These are phyloP conservation scores for Coccomyxa subellipsoidea DNA, from an alignment of 163 green algal species.

Conservation along the genomic window DNA sequence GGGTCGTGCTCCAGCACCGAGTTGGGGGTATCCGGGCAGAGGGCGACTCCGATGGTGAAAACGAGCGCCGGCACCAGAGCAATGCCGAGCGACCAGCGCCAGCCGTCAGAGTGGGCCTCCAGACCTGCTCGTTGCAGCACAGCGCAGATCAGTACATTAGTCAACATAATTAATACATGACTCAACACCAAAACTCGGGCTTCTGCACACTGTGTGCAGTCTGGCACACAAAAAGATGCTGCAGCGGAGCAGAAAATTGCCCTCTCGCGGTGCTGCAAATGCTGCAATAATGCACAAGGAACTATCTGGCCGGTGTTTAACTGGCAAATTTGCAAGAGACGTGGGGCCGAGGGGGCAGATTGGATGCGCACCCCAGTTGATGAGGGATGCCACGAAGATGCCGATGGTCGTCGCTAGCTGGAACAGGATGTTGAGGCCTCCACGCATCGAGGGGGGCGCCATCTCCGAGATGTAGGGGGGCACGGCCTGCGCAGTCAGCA, in stretches of 20 bases:
- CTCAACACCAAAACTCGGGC: too few relatives aligned
- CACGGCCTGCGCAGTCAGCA: neutral
- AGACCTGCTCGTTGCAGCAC: neutral
- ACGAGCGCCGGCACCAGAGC: neutral
- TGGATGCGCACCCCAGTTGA: neutral
- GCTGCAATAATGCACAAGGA: too few relatives aligned
- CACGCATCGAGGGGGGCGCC: slow-evolving; percentile 41
- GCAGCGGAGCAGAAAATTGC: too few relatives aligned
- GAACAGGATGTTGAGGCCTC: slow-evolving; percentile 69
- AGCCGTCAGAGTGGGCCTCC: neutral
- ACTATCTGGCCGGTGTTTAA: too few relatives aligned
- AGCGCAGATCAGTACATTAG: too few relatives aligned
- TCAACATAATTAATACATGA: too few relatives aligned
- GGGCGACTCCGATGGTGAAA: neutral
- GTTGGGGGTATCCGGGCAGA: neutral
- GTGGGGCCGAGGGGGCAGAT: neutral
- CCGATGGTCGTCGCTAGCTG: slow-evolving; percentile 32
- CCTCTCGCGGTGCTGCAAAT: too few relatives aligned
- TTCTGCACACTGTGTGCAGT: too few relatives aligned
- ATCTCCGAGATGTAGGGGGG: slow-evolving; percentile 41
- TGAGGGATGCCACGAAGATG: neutral
- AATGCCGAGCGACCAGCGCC: neutral
- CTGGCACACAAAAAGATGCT: too few relatives aligned
- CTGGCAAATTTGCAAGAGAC: too few relatives aligned
- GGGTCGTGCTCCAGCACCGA: neutral